A percentile compares a stretch with the other conserved stretches of the same genome.
Conservation (phyloP, 176 grass and related monocot species). For the Eleusine coracana region DNA sequence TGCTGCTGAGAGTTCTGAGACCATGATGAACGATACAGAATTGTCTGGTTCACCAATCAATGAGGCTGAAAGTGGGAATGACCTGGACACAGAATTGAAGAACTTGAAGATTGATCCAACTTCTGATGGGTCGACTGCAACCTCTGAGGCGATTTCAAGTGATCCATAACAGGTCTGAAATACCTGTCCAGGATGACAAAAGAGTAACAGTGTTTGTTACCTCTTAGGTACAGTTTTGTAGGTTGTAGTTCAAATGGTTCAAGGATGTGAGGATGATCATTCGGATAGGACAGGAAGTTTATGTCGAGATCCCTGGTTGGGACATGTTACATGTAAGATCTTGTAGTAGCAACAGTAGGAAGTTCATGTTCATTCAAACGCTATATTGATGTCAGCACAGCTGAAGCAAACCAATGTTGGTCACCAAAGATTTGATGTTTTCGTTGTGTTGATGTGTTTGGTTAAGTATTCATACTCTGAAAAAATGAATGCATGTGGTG, state of each 20-base stretch:
- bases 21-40: background rate
- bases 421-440: background rate
- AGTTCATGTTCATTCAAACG: background rate
- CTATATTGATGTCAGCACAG: background rate
- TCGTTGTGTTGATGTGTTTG: background rate
- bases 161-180: background rate
- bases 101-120: slow-evolving; percentile 5
- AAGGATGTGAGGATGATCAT: background rate
- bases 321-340: background rate
- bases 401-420: background rate
- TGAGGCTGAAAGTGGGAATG: background rate
- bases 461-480: background rate
- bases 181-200: background rate
- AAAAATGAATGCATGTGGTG: background rate
- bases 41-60: background rate
- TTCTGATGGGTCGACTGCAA: background rate
- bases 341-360: background rate
- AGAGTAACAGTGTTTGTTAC: background rate
- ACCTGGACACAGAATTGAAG: background rate
- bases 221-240: slow-evolving; percentile 11
- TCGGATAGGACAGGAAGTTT: background rate
- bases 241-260: background rate
- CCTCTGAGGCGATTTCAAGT: background rate
- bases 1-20: slow-evolving; percentile 5
- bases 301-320: background rate